Base-by-base conservation (phyloP, 352 stramenopile species). In the Phytophthora podocarpi region DNA sequence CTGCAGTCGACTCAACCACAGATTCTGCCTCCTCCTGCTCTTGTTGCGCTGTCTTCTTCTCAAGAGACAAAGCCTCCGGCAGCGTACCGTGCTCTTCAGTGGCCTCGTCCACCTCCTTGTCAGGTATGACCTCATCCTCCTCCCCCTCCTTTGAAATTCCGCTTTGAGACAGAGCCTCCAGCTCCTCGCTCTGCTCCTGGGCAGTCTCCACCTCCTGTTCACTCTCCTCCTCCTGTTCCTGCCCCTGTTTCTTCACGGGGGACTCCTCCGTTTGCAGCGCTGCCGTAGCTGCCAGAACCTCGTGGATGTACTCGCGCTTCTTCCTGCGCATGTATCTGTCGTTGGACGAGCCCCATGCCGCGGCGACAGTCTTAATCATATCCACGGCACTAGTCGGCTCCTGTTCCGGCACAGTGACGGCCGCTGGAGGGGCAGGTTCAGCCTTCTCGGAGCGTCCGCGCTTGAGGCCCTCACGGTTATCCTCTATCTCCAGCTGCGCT, bases 401-500 rank as follows among this genome's bases (percentile, higher is more conserved):
- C n/a, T n/a, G n/a, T n/a, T n/a, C n/a, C n/a, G n/a, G n/a, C n/a
- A n/a, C n/a, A n/a, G n/a, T n/a, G n/a, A n/a, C n/a, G n/a, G n/a
- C n/a, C n/a, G n/a, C n/a, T n/a, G n/a, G n/a, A n/a, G n/a, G n/a
- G n/a, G n/a, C n/a, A n/a, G n/a, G n/a, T n/a, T n/a, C n/a, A n/a
- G n/a, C n/a, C n/a, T n/a, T n/a, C 39, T 23, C 53, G 24, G 5
- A 9, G 11, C 67, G 63, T 40, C 32, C 40, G 32, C 72, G 74
- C 52, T 80, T 82, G 34, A 56, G 46, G 15, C 46, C 59, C 56
- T 73, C 70, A 32, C 63, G 58, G 23, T 49, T 62, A 32, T 72
- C 53, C 35, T 67, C 7, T 21, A 63, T 39, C 49, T 80, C 62
- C 10, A 74, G 50, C 36, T n/a, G n/a, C n/a, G n/a, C n/a, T n/a